Conservation (phyloP, 345 rosid species). For the Dipteronia dyeriana region DNA sequence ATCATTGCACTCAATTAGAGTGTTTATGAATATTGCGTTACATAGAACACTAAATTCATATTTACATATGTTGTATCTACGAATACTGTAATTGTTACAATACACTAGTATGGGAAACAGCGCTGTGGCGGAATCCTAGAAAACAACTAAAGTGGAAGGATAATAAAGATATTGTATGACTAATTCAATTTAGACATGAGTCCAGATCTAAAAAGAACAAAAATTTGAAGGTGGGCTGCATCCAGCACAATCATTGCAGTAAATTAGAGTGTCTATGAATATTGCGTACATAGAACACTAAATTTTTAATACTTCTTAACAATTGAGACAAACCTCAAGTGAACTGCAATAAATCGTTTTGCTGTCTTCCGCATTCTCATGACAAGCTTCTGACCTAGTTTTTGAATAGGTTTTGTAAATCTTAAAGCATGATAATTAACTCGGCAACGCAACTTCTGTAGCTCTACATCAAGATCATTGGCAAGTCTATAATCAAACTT, state of each 20-base stretch:
- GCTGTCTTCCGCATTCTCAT: constrained; percentile 78
- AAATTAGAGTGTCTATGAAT: background rate
- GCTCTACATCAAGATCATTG: constrained; percentile 79
- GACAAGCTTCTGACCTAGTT: constrained; percentile 77
- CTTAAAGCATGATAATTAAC: constrained; percentile 89
- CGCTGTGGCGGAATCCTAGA: background rate
- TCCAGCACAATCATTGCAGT: background rate
- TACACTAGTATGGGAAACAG: background rate
- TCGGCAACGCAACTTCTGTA: constrained; percentile 92
- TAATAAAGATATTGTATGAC: background rate
- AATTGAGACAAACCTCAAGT: constrained; percentile 64
- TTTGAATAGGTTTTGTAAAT: constrained; percentile 80
- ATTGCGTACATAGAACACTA: background rate
- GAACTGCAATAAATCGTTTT: constrained; percentile 80
- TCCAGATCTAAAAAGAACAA: background rate
- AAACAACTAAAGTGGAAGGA: background rate
- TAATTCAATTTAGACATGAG: background rate
- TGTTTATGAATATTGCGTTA: too few species aligned
- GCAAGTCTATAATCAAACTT: constrained; percentile 98
- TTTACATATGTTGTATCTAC: background rate
- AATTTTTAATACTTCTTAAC: constrained; percentile 5
- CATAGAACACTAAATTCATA: too few species aligned
- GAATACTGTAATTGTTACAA: background rate
- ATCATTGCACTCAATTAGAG: too few species aligned
- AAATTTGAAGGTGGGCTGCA: background rate